These are phyloP conservation scores for Botrytis aclada DNA, from an alignment of 2,329 filamentous ascomycete genomes.

Conservation along the genomic window DNA sequence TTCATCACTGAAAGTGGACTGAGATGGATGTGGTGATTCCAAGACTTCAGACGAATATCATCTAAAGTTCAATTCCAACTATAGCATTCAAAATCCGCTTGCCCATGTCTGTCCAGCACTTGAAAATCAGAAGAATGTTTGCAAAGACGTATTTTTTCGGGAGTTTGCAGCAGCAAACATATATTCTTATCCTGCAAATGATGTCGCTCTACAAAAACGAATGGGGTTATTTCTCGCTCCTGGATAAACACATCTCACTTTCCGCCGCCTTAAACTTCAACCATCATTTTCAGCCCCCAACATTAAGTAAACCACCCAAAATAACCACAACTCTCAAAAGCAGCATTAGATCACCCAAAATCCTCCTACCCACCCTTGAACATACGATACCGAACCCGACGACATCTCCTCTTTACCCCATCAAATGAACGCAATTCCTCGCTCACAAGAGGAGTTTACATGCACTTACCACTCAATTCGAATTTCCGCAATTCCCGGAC, in stretches of 20 bases:
- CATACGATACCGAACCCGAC: constrained; percentile 15
- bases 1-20: neutral
- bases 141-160: neutral
- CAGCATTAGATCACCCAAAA: constrained; percentile 7
- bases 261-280: neutral
- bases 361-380: constrained; percentile 15
- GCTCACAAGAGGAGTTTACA: neutral
- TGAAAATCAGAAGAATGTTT: neutral
- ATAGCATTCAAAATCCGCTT: neutral
- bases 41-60: neutral
- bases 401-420: constrained; percentile 10
- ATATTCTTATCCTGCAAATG: neutral
- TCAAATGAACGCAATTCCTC: neutral
- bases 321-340: neutral
- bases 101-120: neutral
- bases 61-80: neutral
- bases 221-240: neutral
- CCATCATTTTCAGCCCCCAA: neutral
- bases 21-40: neutral
- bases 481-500: neutral
- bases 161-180: neutral
- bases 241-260: constrained; percentile 1
- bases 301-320: neutral
- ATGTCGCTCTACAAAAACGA: neutral
- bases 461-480: neutral